Evolutionary conservation across 2,329 filamentous ascomycete genomes (phyloP).

Genomic region (Rhinocladiella mackenziei): DNA sequence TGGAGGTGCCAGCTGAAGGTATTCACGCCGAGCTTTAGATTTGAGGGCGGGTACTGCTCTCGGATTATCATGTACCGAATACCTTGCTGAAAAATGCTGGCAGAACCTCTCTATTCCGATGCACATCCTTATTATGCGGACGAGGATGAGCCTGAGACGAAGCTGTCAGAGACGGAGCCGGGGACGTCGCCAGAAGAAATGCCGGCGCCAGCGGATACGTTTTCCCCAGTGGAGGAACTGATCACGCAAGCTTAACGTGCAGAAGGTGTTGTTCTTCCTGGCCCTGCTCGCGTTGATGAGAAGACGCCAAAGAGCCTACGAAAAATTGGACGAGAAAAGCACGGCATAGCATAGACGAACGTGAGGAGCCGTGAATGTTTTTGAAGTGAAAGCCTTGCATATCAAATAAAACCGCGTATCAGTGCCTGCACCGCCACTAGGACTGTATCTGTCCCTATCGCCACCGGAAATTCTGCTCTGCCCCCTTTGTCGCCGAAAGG

Average conservation of each 20-base stretch:
- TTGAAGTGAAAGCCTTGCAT: not conserved
- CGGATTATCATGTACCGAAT: slow-evolving; percentile 14
- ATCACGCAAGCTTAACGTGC: slow-evolving; percentile 23
- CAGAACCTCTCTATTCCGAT: slow-evolving; percentile 24
- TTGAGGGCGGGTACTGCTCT: slow-evolving; percentile 30
- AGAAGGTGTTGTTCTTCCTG: slow-evolving; percentile 21
- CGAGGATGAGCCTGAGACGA: slow-evolving; percentile 11
- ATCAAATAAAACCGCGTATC: not conserved
- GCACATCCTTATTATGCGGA: slow-evolving; percentile 26
- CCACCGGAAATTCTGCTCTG: slow-evolving; percentile 3
- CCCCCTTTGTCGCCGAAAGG: not conserved
- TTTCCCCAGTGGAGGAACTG: slow-evolving; percentile 11
- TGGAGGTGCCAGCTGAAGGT: slow-evolving; percentile 61
- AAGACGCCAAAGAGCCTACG: slow-evolving; percentile 12
- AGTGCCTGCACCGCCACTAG: too few species aligned
- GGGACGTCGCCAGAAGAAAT: slow-evolving; percentile 10
- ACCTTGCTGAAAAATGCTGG: slow-evolving; percentile 14
- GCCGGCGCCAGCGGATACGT: slow-evolving; percentile 12
- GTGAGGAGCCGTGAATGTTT: not conserved
- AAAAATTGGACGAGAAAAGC: slow-evolving; percentile 26
- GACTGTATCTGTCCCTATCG: not conserved
- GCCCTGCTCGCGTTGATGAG: slow-evolving; percentile 19
- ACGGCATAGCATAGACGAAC: slow-evolving; percentile 18
- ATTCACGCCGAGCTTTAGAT: slow-evolving; percentile 62
- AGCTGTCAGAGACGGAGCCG: slow-evolving; percentile 9